phyloP scores from a whole-genome alignment of 2,329 filamentous ascomycete species.

The Fusarium tanahbumbuense region DNA sequence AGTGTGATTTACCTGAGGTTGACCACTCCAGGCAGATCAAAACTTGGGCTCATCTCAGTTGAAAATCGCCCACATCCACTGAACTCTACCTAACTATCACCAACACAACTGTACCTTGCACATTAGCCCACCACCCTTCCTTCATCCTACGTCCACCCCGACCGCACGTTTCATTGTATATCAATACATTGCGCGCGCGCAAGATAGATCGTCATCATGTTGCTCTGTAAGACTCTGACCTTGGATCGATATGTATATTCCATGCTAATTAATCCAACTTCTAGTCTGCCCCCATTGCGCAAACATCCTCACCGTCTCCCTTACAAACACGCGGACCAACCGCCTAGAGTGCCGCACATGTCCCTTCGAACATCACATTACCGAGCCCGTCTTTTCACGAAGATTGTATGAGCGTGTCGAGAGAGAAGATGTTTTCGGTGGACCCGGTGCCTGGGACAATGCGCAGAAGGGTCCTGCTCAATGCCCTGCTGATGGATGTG shows the following conservation, averaged over 20 bases:
- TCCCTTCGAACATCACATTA: conserved; percentile 88
- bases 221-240: conserved; percentile 67
- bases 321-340: conserved; percentile 71
- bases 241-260: conserved; percentile 9
- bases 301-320: conserved; percentile 82
- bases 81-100: neutral
- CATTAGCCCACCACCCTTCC: neutral
- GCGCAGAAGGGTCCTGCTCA: conserved; percentile 85
- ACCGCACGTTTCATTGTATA: neutral
- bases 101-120: neutral
- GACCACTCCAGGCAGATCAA: neutral
- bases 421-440: conserved; percentile 89
- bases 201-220: conserved; percentile 60
- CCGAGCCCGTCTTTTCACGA: conserved; percentile 81
- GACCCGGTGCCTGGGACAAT: conserved; percentile 89
- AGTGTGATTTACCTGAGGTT: neutral
- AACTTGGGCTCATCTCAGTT: neutral
- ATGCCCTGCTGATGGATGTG: conserved; percentile 84
- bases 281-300: conserved; percentile 85
- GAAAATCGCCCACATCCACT: neutral
- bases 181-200: neutral
- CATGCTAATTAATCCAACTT: conserved; percentile 19
- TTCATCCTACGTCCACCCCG: neutral
- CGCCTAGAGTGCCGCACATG: conserved; percentile 96
- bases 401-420: conserved; percentile 88